These are phyloP conservation scores for Zygosaccharomyces kombuchaensis DNA, from an alignment of 805 yeast species.

Conservation along the genomic window DNA sequence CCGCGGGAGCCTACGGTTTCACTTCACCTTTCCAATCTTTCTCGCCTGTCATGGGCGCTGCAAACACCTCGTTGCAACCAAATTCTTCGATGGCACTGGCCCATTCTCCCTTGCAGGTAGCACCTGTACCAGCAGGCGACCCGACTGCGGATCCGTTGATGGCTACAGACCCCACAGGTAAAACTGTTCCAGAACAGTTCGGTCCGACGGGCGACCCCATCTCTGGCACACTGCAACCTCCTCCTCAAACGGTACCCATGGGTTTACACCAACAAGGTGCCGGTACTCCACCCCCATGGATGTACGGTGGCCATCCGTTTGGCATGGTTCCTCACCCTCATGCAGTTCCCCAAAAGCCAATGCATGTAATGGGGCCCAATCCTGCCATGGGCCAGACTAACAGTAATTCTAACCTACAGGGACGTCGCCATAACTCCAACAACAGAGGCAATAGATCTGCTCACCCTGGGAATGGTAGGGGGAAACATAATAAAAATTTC, in stretches of 20 bases:
- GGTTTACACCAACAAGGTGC: conserved; percentile 19
- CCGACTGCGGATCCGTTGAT: conserved; percentile 1
- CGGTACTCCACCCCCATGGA: conserved; percentile 34
- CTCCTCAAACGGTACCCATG: conserved; percentile 11
- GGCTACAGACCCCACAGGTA: conserved; percentile 1
- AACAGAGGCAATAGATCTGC: conserved; percentile 23
- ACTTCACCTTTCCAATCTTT: conserved; percentile 33
- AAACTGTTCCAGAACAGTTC: conserved; percentile 1
- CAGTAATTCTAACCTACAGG: conserved; percentile 13
- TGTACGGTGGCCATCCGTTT: conserved; percentile 31
- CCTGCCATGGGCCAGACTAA: conserved; percentile 3
- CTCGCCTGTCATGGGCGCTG: conserved; percentile 29
- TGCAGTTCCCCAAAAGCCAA: conserved; percentile 19
- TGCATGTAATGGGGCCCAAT: conserved; percentile 16
- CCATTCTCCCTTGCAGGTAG: conserved; percentile 18
- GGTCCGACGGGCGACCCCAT: background rate
- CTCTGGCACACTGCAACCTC: conserved; percentile 2
- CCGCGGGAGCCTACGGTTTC: conserved; percentile 31
- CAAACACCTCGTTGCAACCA: conserved; percentile 24
- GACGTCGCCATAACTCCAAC: conserved; percentile 14
- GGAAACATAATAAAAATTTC: conserved; percentile 12
- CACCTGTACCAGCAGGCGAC: conserved; percentile 8
- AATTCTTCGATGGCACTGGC: conserved; percentile 21
- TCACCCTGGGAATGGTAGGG: conserved; percentile 12
- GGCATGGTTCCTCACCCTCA: conserved; percentile 31